Conservation (phyloP, 2,329 filamentous ascomycete species). For the Delphinella strobiligena region DNA sequence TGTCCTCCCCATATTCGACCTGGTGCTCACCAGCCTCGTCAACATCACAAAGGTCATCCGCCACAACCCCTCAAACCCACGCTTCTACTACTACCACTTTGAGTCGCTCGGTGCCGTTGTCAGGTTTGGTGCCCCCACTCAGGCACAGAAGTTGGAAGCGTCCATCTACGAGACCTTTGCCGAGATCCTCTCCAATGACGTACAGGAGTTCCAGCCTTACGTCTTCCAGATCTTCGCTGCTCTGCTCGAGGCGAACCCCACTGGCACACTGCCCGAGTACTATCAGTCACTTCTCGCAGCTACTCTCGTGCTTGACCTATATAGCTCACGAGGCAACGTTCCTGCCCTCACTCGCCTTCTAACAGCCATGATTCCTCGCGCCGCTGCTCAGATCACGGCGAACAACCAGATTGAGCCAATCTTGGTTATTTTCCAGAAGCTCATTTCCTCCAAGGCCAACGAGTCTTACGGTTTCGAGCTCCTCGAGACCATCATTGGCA, state of each 20-base stretch:
- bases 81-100: constrained; percentile 98
- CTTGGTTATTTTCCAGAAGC: constrained; percentile 90
- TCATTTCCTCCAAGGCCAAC: constrained; percentile 69
- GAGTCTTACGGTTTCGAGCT: constrained; percentile 84
- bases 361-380: constrained; percentile 70
- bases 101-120: constrained; percentile 87
- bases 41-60: constrained; percentile 86
- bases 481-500: constrained; percentile 64
- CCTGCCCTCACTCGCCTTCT: constrained; percentile 81
- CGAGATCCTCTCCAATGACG: constrained; percentile 64
- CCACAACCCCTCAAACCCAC: constrained; percentile 89
- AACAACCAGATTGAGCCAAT: constrained; percentile 77
- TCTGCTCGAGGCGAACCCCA: constrained; percentile 74
- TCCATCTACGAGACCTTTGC: constrained; percentile 77
- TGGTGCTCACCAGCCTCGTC: constrained; percentile 71
- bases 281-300: constrained; percentile 70
- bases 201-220: constrained; percentile 91
- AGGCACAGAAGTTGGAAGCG: constrained; percentile 64
- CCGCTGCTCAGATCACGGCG: constrained; percentile 57
- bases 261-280: constrained; percentile 63
- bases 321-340: constrained; percentile 88
- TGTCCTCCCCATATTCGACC: constrained; percentile 60
- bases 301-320: constrained; percentile 68
- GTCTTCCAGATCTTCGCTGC: constrained; percentile 92
- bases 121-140: constrained; percentile 55